Base-by-base conservation (phyloP, 2,329 filamentous ascomycete species). In the Metarhizium anisopliae region DNA sequence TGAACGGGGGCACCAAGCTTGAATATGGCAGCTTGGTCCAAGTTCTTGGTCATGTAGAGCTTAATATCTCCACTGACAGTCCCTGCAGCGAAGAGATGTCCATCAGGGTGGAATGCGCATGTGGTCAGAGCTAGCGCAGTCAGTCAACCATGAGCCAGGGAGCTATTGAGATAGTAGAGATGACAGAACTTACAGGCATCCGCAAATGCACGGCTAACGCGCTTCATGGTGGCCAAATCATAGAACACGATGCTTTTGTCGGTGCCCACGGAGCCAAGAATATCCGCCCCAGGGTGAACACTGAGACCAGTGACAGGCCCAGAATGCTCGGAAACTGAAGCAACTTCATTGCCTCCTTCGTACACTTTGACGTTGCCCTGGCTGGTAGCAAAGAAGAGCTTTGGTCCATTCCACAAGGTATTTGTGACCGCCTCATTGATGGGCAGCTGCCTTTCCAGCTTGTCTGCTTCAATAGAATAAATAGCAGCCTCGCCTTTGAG, bases 191-290 rank as follows among this genome's bases (percentile, higher is more conserved):
- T 82, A 94, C 90, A 82, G 60, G 87, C 81, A 70, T 93, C 86
- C 29, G 85, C 87, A 68, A 87, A 94, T 47, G 92, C 83, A 62
- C 93, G 90, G 55, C 86, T 87, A 50, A 92, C 83, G 30, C 85
- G 82, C 65, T 84, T 82, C 66, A 84, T 77, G 4, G 77, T 78
- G 20, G 78, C 71, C 43, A 96, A 71, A 61, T 97, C 90, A 71
- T 97, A 96, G 59, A 97, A 83, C 2, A 92, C 83, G 66, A 95
- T 91, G 70, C 88, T 93, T 81, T 96, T 96, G 70, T 99, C 94
- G 2, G 84, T 81, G 51, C 93, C 92, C 38, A 94, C 88, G 0
- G 93, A 96, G 2, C 89, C 93, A 50, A 96, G 70, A 56, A 99
- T 83, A 54, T 87, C 83, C 43, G 87, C 89, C 61, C 88, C 87